Conservation (phyloP, 2,329 filamentous ascomycete species). For the Dactylellina cionopaga region DNA sequence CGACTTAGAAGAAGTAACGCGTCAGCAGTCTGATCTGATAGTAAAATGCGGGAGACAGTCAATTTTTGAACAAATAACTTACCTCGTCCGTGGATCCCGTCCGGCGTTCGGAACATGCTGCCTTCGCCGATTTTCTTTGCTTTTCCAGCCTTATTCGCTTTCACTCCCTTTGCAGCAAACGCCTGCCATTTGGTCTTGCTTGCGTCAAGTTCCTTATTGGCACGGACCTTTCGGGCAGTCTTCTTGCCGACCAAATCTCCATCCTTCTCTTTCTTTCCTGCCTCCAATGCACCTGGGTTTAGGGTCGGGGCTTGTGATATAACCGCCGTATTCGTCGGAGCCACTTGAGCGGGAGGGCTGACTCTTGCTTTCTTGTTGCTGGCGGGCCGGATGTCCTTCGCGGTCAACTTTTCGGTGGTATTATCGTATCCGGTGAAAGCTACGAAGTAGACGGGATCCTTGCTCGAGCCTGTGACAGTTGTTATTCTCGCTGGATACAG, state of each 20-base stretch:
- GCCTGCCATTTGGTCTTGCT: slow-evolving; percentile 95
- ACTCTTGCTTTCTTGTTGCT: slow-evolving; percentile 71
- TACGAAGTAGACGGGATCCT: slow-evolving; percentile 89
- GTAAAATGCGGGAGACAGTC: slow-evolving; percentile 14
- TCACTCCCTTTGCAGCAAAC: slow-evolving; percentile 77
- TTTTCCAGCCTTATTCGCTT: slow-evolving; percentile 72
- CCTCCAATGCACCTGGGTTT: slow-evolving; percentile 70
- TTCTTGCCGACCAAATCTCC: slow-evolving; percentile 75
- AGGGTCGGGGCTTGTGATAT: slow-evolving; percentile 75
- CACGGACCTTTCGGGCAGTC: slow-evolving; percentile 80
- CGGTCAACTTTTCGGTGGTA: slow-evolving; percentile 80
- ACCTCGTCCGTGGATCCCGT: slow-evolving; percentile 88
- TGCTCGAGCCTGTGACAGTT: slow-evolving; percentile 90
- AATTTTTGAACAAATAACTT: slow-evolving; percentile 58
- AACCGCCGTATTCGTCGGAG: slow-evolving; percentile 64
- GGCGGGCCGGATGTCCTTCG: slow-evolving; percentile 81
- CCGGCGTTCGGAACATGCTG: slow-evolving; percentile 95
- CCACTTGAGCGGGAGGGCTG: slow-evolving; percentile 61
- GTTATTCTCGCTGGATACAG: slow-evolving; percentile 95
- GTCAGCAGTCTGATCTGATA: neutral
- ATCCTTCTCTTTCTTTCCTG: slow-evolving; percentile 72
- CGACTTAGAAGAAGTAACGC: slow-evolving; percentile 69
- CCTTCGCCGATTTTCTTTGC: slow-evolving; percentile 76
- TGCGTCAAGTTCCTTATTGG: slow-evolving; percentile 88
- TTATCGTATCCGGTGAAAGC: slow-evolving; percentile 89